Conservation (phyloP, 306 rosid species). For the Begonia loranthoides region DNA sequence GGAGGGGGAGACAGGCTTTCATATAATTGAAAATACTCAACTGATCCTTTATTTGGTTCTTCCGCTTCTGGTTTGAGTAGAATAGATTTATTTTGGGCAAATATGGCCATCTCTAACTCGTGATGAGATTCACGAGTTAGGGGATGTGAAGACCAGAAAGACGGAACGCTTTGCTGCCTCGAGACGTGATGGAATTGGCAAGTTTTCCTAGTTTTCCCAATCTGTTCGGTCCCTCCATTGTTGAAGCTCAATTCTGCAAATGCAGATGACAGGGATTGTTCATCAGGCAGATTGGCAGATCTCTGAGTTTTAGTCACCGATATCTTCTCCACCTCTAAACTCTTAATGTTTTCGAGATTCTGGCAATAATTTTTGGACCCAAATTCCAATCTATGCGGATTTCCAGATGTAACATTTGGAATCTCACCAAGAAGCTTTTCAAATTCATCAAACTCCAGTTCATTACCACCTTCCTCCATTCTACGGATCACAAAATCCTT, state of each 20-base stretch:
- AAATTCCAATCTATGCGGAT: too few species aligned
- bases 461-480: constrained; percentile 13
- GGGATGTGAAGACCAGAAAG: too few species aligned
- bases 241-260: constrained; percentile 24
- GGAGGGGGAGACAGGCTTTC: too few species aligned
- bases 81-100: too few species aligned
- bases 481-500: background rate
- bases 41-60: too few species aligned
- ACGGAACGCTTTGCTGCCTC: too few species aligned
- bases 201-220: constrained; percentile 8
- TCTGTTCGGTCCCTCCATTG: constrained; percentile 4
- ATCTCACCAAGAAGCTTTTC: constrained; percentile 38
- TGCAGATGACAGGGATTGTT: constrained; percentile 26
- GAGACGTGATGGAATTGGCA: constrained; percentile 7
- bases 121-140: too few species aligned
- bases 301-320: constrained; percentile 14
- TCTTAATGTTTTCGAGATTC: too few species aligned
- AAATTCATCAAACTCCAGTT: constrained; percentile 29
- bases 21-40: too few species aligned
- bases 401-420: constrained; percentile 28
- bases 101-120: too few species aligned
- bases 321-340: constrained; percentile 18
- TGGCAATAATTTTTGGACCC: too few species aligned
- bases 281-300: constrained; percentile 17
- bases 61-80: too few species aligned